Conservation (phyloP, 352 stramenopile species). For the Phytophthora brassicae region DNA sequence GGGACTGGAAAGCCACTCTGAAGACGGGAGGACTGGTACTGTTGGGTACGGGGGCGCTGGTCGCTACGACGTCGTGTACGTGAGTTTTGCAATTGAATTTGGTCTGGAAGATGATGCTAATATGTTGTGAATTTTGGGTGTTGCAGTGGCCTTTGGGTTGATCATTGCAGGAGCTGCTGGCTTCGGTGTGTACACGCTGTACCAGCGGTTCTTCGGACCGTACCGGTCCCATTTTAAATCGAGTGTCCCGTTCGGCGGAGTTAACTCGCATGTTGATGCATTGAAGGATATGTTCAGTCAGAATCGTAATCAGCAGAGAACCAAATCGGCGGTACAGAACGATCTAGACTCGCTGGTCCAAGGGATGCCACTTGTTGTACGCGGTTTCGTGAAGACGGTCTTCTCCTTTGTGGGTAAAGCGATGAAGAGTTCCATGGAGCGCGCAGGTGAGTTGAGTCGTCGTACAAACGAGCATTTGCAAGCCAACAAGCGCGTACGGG, state of each 20-base stretch:
- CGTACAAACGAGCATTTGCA: constrained; percentile 58
- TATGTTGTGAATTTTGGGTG: constrained; percentile 3
- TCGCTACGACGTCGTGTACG: constrained; percentile 69
- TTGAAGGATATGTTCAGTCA: constrained; percentile 49
- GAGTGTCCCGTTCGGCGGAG: constrained; percentile 39
- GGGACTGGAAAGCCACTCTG: constrained; percentile 50
- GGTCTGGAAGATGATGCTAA: neutral
- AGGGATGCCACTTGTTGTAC: constrained; percentile 59
- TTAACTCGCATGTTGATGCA: constrained; percentile 52
- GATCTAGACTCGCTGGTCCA: constrained; percentile 61
- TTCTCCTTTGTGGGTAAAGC: constrained; percentile 63
- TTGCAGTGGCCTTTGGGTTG: constrained; percentile 69
- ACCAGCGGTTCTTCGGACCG: constrained; percentile 57
- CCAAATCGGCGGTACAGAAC: constrained; percentile 22
- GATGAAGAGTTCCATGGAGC: constrained; percentile 69
- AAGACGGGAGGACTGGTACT: constrained; percentile 67
- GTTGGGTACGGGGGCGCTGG: constrained; percentile 55
- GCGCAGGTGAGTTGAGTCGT: constrained; percentile 54
- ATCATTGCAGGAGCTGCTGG: constrained; percentile 65
- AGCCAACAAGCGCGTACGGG: constrained; percentile 47
- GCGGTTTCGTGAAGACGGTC: constrained; percentile 61
- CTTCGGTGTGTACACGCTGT: constrained; percentile 74
- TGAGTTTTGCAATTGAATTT: constrained; percentile 3
- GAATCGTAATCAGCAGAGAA: constrained; percentile 19
- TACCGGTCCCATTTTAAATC: constrained; percentile 42